These are phyloP conservation scores for Rosa multiflora DNA, from an alignment of 306 rosid genomes.

Conservation along the genomic window DNA sequence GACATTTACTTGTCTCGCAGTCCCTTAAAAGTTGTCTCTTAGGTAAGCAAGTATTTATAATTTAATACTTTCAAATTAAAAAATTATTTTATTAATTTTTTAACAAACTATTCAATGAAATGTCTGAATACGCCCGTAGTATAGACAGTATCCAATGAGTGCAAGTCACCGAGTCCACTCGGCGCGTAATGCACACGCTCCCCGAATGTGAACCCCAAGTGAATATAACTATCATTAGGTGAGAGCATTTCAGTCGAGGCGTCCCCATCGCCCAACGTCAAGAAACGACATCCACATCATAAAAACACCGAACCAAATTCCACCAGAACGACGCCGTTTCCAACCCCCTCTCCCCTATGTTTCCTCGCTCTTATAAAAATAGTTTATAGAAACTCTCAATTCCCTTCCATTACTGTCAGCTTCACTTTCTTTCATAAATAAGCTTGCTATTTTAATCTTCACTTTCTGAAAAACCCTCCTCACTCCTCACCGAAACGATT, in stretches of 20 bases:
- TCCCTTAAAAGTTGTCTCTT: no score
- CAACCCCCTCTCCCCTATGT: neutral
- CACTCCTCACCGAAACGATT: slow-evolving; percentile 21
- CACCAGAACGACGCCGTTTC: slow-evolving; percentile 38
- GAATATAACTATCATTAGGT: neutral
- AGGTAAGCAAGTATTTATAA: no score
- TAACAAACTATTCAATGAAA: no score
- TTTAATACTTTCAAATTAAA: no score
- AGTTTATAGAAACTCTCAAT: slow-evolving; percentile 20
- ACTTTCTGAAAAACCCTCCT: neutral
- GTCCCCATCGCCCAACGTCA: slow-evolving; percentile 36
- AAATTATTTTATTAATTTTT: no score
- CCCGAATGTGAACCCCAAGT: neutral
- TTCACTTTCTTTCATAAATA: neutral
- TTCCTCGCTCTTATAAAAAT: neutral
- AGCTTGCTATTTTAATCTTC: neutral
- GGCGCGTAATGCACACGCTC: neutral
- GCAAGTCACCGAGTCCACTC: neutral
- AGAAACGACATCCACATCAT: slow-evolving; percentile 7
- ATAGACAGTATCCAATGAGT: no score
- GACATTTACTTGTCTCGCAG: no score
- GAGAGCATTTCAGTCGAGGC: slow-evolving; percentile 26
- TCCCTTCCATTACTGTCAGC: slow-evolving; percentile 14
- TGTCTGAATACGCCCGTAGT: no score
- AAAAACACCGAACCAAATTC: neutral